Percentiles rank a stretch among this genome's conserved stretches.
These are phyloP conservation scores for Picochlorum sp. DNA, from an alignment of 139 green algal species.

Conservation along the genomic window DNA sequence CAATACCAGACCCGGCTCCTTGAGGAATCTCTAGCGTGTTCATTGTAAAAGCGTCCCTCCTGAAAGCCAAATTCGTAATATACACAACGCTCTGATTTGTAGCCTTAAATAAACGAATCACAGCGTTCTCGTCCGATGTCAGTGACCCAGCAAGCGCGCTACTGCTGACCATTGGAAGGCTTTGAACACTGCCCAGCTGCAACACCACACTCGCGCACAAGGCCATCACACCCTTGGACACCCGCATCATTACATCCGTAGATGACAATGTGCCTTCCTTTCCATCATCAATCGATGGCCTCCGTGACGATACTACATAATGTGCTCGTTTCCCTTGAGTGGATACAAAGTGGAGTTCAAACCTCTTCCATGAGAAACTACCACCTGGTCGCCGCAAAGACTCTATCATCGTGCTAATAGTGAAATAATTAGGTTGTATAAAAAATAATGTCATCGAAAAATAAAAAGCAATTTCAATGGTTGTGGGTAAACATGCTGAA, in stretches of 20 bases:
- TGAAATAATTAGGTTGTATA: too few species aligned
- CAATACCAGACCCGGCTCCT: constrained; percentile 52
- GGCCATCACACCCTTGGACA: constrained; percentile 2
- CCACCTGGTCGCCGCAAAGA: too few species aligned
- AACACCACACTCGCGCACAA: constrained; percentile 5
- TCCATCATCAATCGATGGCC: too few species aligned
- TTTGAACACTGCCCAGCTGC: too few species aligned
- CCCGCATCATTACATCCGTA: constrained; percentile 1
- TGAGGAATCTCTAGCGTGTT: constrained; percentile 58
- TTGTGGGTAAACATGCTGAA: too few species aligned
- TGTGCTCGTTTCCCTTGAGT: too few species aligned
- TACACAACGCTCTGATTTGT: constrained; percentile 61
- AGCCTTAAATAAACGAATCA: constrained; percentile 50
- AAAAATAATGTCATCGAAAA: too few species aligned
- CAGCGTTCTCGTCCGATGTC: constrained; percentile 33
- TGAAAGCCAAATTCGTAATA: constrained; percentile 56
- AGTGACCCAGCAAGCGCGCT: constrained; percentile 1
- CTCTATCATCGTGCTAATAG: too few species aligned
- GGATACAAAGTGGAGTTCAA: too few species aligned
- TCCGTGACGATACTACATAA: too few species aligned
- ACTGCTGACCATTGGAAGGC: constrained; percentile 2
- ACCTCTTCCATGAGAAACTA: too few species aligned
- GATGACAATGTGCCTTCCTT: not conserved
- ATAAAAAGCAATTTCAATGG: too few species aligned
- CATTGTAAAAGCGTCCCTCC: constrained; percentile 57